Evolutionary conservation across 2,329 filamentous ascomycete species (phyloP).

Genomic region (Ilyonectria mors-panacis): DNA sequence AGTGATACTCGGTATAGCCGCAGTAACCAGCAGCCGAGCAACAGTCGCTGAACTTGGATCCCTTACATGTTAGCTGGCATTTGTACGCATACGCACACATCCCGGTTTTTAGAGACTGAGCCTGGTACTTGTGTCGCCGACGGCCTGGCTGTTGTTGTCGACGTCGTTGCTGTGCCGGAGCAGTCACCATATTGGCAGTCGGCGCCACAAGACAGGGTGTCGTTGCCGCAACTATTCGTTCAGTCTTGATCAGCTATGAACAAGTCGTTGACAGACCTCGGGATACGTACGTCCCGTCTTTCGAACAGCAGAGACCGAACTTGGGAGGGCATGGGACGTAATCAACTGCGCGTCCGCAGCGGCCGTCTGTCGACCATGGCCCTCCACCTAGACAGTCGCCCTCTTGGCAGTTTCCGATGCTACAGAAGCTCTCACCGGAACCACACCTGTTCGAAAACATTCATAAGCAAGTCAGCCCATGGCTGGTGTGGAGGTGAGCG

Average conservation of each 20-base stretch:
- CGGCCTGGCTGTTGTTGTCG: too few relatives aligned
- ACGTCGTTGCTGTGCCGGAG: too few relatives aligned
- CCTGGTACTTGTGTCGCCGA: neutral
- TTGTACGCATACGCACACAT: neutral
- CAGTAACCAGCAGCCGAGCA: too few relatives aligned
- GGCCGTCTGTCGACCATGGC: neutral
- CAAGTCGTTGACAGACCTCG: neutral
- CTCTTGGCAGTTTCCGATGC: neutral
- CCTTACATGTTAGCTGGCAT: neutral
- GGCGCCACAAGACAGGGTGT: too few relatives aligned
- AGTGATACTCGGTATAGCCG: too few relatives aligned
- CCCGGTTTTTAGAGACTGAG: neutral
- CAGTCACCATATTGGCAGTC: too few relatives aligned
- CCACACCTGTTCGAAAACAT: too few relatives aligned
- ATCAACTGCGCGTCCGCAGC: neutral
- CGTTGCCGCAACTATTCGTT: neutral
- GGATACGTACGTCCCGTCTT: neutral
- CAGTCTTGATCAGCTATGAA: neutral
- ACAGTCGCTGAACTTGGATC: neutral
- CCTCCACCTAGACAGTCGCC: neutral
- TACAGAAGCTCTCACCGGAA: too few relatives aligned
- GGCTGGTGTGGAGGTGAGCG: too few relatives aligned
- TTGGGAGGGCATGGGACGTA: neutral
- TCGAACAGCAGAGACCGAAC: neutral
- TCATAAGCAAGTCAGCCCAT: too few relatives aligned